Conservation (phyloP, 495 filamentous ascomycete species). For the Xylaria telfairii region DNA sequence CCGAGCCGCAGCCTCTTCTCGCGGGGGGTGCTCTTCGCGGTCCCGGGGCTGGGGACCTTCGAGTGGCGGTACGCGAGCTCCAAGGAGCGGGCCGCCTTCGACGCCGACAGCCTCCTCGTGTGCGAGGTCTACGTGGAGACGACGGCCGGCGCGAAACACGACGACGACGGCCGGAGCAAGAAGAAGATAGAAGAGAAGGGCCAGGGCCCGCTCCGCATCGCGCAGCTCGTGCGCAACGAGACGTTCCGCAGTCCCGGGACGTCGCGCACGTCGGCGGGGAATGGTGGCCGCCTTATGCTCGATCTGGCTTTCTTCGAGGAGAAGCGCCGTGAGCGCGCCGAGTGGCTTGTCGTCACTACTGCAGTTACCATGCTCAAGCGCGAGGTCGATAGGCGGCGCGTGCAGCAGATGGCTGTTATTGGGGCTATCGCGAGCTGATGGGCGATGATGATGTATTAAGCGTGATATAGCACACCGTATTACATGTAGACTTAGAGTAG, state of each 20-base stretch:
- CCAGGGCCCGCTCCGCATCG: slow-evolving; percentile 43
- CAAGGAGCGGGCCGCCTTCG: slow-evolving; percentile 38
- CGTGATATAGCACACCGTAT: no score
- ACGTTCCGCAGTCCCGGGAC: slow-evolving; percentile 44
- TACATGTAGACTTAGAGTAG: no score
- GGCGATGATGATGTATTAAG: no score
- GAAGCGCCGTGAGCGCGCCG: slow-evolving; percentile 41
- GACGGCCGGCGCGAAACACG: no score
- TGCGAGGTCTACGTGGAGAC: slow-evolving; percentile 23
- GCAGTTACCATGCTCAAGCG: slow-evolving; percentile 64
- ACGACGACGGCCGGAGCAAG: not conserved
- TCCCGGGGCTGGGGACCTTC: slow-evolving; percentile 47
- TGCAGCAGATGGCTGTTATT: slow-evolving; percentile 53
- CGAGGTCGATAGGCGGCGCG: slow-evolving; percentile 60
- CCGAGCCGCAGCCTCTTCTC: slow-evolving; percentile 43
- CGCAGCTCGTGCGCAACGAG: slow-evolving; percentile 52
- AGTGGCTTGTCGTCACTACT: slow-evolving; percentile 57
- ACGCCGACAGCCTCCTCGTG: slow-evolving; percentile 43
- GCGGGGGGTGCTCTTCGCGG: slow-evolving; percentile 46
- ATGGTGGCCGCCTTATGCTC: slow-evolving; percentile 58
- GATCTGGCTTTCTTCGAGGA: slow-evolving; percentile 38
- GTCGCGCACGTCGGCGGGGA: slow-evolving; percentile 49
- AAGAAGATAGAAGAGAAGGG: slow-evolving; percentile 7
- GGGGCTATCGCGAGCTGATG: slow-evolving; percentile 30
- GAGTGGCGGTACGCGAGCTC: slow-evolving; percentile 57